These are phyloP conservation scores for Russula foetens DNA, from an alignment of 768 basidiomycete species.

Conservation along the genomic window DNA sequence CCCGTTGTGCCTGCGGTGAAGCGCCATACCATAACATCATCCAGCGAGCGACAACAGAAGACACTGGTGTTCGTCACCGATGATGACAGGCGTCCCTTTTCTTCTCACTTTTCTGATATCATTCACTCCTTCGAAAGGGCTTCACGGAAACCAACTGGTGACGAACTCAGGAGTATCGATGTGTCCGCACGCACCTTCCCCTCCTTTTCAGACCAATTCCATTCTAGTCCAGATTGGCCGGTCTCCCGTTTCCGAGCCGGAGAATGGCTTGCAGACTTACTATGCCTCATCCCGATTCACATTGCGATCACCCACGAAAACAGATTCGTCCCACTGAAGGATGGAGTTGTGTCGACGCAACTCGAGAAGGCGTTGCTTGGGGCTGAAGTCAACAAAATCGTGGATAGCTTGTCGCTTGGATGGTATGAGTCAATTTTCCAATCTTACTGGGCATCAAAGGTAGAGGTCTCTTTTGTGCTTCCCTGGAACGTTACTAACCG, in stretches of 20 bases:
- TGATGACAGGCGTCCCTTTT: conserved; percentile 29
- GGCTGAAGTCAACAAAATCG: conserved; percentile 51
- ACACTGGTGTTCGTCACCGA: conserved; percentile 40
- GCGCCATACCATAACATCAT: conserved; percentile 9
- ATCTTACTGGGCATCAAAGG: conserved; percentile 55
- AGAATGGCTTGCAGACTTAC: conserved; percentile 54
- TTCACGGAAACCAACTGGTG: conserved; percentile 46
- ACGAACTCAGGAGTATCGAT: conserved; percentile 32
- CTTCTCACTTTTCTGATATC: conserved; percentile 38
- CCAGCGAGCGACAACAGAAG: conserved; percentile 26
- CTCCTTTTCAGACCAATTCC: conserved; percentile 21
- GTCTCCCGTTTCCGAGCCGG: conserved; percentile 39
- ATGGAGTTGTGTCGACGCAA: conserved; percentile 43
- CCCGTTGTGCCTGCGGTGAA: conserved; percentile 10
- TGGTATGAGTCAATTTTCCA: conserved; percentile 62
- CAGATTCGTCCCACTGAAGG: conserved; percentile 53
- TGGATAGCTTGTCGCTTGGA: conserved; percentile 47
- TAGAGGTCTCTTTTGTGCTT: conserved; percentile 1
- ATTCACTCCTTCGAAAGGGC: conserved; percentile 39
- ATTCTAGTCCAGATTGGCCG: conserved; percentile 10
- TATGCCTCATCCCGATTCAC: conserved; percentile 60
- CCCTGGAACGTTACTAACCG: background rate
- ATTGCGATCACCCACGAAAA: conserved; percentile 54
- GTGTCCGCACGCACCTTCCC: conserved; percentile 30
- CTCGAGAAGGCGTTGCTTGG: conserved; percentile 50